Percentiles rank a stretch among this genome's conserved stretches.
Evolutionary conservation across 2,329 filamentous ascomycete genomes (phyloP).

Genomic region (Phaeosphaeria sp.): DNA sequence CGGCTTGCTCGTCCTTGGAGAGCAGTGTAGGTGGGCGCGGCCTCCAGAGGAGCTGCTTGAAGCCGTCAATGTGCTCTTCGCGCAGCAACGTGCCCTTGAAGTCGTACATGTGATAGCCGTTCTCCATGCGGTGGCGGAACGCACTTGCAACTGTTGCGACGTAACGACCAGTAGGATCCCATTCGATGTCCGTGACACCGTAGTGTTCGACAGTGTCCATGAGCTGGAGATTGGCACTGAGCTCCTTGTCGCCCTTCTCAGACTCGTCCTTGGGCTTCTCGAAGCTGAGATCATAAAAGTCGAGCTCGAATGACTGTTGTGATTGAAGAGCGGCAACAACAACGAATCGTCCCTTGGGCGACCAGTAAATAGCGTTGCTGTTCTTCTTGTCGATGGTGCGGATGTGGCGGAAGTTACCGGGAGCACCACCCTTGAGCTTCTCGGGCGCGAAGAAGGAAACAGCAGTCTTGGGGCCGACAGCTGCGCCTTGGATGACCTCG

Average conservation of each 20-base stretch:
- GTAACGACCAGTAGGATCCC: constrained; percentile 95
- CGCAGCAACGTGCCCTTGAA: constrained; percentile 89
- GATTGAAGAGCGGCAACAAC: constrained; percentile 92
- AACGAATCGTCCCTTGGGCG: constrained; percentile 91
- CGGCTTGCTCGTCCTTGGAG: constrained; percentile 95
- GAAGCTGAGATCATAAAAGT: constrained; percentile 98
- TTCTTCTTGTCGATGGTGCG: constrained; percentile 98
- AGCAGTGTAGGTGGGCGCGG: constrained; percentile 91
- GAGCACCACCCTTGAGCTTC: constrained; percentile 80
- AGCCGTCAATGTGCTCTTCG: constrained; percentile 92
- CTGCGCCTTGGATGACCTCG: constrained; percentile 78
- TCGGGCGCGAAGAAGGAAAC: constrained; percentile 97
- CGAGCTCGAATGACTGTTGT: constrained; percentile 90
- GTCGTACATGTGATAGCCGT: constrained; percentile 97
- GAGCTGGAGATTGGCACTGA: constrained; percentile 91
- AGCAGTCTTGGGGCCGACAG: constrained; percentile 89
- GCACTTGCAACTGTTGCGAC: constrained; percentile 91
- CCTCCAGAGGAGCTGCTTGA: constrained; percentile 97
- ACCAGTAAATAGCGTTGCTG: constrained; percentile 99
- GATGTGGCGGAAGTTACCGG: constrained; percentile 96
- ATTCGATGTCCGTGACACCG: constrained; percentile 95
- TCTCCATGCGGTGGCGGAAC: constrained; percentile 99
- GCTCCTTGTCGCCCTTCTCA: constrained; percentile 88
- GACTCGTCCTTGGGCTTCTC: constrained; percentile 80
- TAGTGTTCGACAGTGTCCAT: constrained; percentile 97